These are phyloP conservation scores for Metschnikowia drakensbergensis DNA, from an alignment of 805 yeast genomes.

Conservation along the genomic window DNA sequence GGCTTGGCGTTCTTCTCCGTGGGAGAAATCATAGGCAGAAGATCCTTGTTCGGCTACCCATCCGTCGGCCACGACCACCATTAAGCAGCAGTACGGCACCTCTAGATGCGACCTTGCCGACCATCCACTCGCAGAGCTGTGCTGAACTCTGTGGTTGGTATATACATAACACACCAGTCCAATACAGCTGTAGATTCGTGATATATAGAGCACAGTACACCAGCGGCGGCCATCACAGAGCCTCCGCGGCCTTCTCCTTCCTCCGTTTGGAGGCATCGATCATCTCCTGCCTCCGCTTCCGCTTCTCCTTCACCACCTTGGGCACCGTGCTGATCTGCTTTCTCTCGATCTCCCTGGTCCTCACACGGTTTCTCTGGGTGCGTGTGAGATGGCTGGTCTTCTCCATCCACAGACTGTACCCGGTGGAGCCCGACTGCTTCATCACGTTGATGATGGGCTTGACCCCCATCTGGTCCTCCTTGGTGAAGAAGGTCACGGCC, in stretches of 20 bases:
- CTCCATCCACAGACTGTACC: slow-evolving; percentile 79
- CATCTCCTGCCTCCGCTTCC: slow-evolving; percentile 64
- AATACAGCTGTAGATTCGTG: background rate
- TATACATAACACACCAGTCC: background rate
- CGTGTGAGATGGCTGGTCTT: slow-evolving; percentile 61
- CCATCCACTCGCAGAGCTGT: no score
- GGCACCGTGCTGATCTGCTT: slow-evolving; percentile 84
- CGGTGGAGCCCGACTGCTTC: slow-evolving; percentile 82
- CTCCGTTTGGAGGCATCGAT: slow-evolving; percentile 69
- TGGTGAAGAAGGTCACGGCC: slow-evolving; percentile 91
- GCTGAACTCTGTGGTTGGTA: no score
- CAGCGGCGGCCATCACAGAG: background rate
- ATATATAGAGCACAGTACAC: background rate
- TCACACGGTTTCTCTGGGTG: slow-evolving; percentile 58
- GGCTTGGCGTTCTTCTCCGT: slow-evolving; percentile 85
- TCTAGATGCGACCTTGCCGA: slow-evolving; percentile 13
- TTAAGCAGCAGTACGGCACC: slow-evolving; percentile 2
- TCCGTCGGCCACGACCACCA: slow-evolving; percentile 44
- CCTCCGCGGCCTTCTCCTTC: slow-evolving; percentile 26
- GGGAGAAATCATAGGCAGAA: slow-evolving; percentile 96
- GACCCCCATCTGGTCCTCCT: slow-evolving; percentile 72
- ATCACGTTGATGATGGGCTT: slow-evolving; percentile 89
- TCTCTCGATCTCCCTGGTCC: slow-evolving; percentile 57
- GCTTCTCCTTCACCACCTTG: slow-evolving; percentile 57
- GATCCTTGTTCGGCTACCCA: slow-evolving; percentile 88